Percentiles rank a stretch among this genome's conserved stretches.
Conservation (phyloP, 768 basidiomycete species). For the Leccinum truebloodii region DNA sequence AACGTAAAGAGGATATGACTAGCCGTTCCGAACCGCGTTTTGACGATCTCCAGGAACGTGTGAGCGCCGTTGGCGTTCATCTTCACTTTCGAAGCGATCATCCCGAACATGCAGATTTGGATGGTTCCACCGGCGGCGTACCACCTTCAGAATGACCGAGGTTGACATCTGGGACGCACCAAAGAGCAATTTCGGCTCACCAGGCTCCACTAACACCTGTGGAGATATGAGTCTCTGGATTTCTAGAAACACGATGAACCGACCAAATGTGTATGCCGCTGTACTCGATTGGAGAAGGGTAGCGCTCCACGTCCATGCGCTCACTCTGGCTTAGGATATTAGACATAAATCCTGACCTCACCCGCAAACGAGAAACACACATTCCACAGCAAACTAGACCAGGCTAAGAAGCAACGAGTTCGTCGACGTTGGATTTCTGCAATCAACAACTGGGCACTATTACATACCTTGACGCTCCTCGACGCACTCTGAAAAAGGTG, state of each 20-base stretch:
- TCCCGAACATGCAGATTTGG: conserved; percentile 53
- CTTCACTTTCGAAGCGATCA: conserved; percentile 57
- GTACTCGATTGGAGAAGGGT: conserved; percentile 56
- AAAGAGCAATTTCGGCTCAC: conserved; percentile 22
- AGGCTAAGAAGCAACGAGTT: conserved; percentile 33
- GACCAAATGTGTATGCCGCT: conserved; percentile 49
- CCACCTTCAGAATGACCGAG: conserved; percentile 36
- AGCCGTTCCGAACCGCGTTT: conserved; percentile 46
- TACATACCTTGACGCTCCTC: conserved; percentile 43
- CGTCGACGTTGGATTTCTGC: neutral
- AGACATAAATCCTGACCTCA: neutral
- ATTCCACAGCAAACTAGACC: conserved; percentile 53
- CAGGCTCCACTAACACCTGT: conserved; percentile 51
- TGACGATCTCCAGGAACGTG: conserved; percentile 60
- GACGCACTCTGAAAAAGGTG: conserved; percentile 40
- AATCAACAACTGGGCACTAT: neutral
- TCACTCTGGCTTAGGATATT: conserved; percentile 35
- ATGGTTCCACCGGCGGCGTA: conserved; percentile 54
- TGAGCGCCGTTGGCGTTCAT: conserved; percentile 59
- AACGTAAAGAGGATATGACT: conserved; percentile 53
- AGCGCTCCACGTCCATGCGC: conserved; percentile 60
- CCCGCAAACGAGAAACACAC: conserved; percentile 24
- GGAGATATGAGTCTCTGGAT: neutral
- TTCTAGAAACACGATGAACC: neutral
- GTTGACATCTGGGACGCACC: neutral